Base-by-base conservation (phyloP, 2,329 filamentous ascomycete genomes). In the Fusarium proliferatum region DNA sequence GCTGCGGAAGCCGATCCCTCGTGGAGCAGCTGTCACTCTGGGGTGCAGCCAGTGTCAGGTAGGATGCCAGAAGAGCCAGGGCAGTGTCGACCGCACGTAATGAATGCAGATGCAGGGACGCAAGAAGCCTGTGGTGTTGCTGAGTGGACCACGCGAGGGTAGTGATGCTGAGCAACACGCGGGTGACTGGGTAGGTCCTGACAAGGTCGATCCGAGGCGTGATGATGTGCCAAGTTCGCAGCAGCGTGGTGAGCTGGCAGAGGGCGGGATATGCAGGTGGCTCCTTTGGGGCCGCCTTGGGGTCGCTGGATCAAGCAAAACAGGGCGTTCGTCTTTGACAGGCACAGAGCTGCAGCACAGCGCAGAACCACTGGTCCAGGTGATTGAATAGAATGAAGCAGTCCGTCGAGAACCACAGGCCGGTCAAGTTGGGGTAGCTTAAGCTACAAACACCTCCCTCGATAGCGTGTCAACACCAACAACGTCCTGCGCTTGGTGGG, bases 231-330 rank as follows among this genome's bases (percentile, higher is more conserved):
- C 71, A 76, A 72, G 74, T 78, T 76, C 76, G 77, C 68, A 73
- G 69, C 71, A 75, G 74, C 73, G 73, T 76, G 74, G 70, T 79
- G 78, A 79, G 76, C 76, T 79, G 78, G 78, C 77, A 80, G 77
- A 72, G 69, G 68, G 74, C 74, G 76, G 74, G 66, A 72, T 80
- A 80, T 81, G 79, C 79, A 81, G 68, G 79, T 80, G 75, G 79
- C 79, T 80, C 73, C 70, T 80, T 81, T 80, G 28, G 77, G 79
- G 72, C 61, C 69, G 72, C 61, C 63, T 76, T 61, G 58, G 72
- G 72, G 67, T 67, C 74, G 66, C 66, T 76, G 67, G 73, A 75
- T 76, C 74, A 69, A 75, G 55, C 38, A 73, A 76, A 75, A 69
- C 62, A 69, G 59, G 65, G 61, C 53, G 70, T 70, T 78, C 71